Percentiles rank a stretch among this genome's conserved stretches.
phyloP scores from a whole-genome alignment of 257 asterid species.

The Primulina eburnea region DNA sequence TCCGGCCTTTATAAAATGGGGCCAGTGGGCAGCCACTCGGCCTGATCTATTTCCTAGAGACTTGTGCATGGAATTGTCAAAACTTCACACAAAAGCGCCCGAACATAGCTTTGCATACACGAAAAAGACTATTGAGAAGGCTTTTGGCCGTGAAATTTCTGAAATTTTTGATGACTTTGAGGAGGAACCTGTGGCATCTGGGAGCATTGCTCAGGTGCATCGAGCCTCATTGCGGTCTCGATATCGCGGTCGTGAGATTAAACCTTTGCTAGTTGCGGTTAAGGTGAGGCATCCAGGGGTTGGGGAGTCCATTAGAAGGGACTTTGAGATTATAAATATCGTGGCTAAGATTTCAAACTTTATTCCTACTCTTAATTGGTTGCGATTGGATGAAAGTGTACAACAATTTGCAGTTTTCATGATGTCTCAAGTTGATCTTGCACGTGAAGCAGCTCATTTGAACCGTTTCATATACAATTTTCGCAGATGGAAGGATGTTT shows the following conservation, averaged over 20 bases:
- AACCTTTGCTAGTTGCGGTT: conserved; percentile 74
- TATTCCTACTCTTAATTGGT: conserved; percentile 71
- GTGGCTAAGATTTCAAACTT: conserved; percentile 58
- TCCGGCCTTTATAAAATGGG: conserved; percentile 98
- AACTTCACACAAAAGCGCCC: conserved; percentile 93
- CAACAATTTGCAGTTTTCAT: conserved; percentile 85
- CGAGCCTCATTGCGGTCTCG: conserved; percentile 65
- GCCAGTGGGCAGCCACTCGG: conserved; percentile 99
- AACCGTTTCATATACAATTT: conserved; percentile 84
- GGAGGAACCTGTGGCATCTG: conserved; percentile 86
- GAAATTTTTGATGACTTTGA: conserved; percentile 83
- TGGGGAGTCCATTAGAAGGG: conserved; percentile 85
- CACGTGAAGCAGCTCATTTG: conserved; percentile 87
- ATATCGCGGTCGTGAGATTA: conserved; percentile 52
- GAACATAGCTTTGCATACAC: conserved; percentile 83
- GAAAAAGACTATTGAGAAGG: conserved; percentile 60
- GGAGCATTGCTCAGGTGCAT: conserved; percentile 90
- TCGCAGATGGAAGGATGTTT: conserved; percentile 80
- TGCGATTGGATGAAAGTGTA: conserved; percentile 85
- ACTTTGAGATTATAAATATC: conserved; percentile 72
- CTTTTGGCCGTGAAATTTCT: conserved; percentile 63
- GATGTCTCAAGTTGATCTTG: conserved; percentile 93
- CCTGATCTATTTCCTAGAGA: conserved; percentile 92
- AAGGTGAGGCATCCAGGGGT: conserved; percentile 93
- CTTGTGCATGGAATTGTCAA: conserved; percentile 77